A percentile compares a stretch with the other conserved stretches of the same genome.
phyloP scores from a whole-genome alignment of 176 grass and related monocot species.

The Lolium perenne region DNA sequence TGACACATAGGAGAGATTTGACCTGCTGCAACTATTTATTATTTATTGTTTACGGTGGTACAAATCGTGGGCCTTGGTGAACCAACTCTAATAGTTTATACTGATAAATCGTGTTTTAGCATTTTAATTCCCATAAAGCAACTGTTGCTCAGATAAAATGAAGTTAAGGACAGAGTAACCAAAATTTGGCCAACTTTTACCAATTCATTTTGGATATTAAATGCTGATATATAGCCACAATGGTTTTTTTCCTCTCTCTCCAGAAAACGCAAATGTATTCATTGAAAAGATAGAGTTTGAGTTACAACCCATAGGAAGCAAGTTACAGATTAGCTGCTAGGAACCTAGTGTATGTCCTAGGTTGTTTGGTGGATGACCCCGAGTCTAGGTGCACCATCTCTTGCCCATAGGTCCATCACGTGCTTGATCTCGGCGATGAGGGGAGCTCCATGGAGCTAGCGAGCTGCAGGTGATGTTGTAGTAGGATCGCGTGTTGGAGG shows the following conservation, averaged over 20 bases:
- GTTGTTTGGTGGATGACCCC: no score
- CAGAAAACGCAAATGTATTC: no score
- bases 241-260: neutral
- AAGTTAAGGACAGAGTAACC: neutral
- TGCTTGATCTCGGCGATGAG: no score
- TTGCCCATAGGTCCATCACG: no score
- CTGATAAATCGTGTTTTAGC: neutral
- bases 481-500: no score
- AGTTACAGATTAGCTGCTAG: no score
- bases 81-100: neutral
- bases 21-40: neutral
- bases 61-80: neutral
- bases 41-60: neutral
- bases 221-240: neutral
- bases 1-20: constrained; percentile 9
- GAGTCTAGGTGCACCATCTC: no score
- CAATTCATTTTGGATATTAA: constrained; percentile 6
- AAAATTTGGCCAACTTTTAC: neutral
- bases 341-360: no score
- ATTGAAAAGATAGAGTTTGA: no score
- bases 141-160: constrained; percentile 2
- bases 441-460: no score
- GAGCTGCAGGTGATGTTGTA: no score
- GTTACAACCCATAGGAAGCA: no score
- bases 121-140: constrained; percentile 3